Base-by-base conservation (phyloP, 768 basidiomycete genomes). In the Calvatia gigantea region DNA sequence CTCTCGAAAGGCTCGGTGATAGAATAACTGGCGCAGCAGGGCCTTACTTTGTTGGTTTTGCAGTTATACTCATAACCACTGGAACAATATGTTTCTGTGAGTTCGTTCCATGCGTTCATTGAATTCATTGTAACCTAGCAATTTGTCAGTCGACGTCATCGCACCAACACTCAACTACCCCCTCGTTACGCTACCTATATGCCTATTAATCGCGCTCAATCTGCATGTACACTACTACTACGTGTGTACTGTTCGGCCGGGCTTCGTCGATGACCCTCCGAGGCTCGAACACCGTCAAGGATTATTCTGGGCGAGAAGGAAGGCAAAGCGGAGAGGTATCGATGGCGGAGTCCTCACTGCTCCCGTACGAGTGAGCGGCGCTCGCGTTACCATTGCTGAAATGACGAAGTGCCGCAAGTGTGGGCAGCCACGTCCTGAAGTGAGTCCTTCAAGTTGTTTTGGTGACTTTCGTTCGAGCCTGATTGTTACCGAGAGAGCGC, bases 1-100 rank as follows among this genome's bases (percentile, higher is more conserved):
- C 73, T 12, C 67, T 95, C 11, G 94, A 98, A 72, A 73, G 83
- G 51, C 69, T 74, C 46, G 95, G 82, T 4, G 92, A 97, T 68
- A 75, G 79, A 61, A 63, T 96, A 35, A 97, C 93, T 0, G 93
- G 94, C 51, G 88, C 90, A 50, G 94, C 91, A 28, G 96, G 96
- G 0, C 96, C 94, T 0, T 83, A 88, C 64, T 98, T 98, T 67
- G 83, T 98, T 35, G 79, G 73, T 1, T 74, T 96, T n/a, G 95
- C 93, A 3, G 75, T 87, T 52, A 63, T 84, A 6, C 77, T 98
- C 25, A 85, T 94, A 14, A 70, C 76, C 9, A 63, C 76, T 1
- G 94, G 93, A 42, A 75, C 82, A 0, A 58, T 92, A 46, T 86
- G 82, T 60, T 98, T 96, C 68, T 92, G 94, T 95, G 65, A 71